Evolutionary conservation across 306 rosid species (phyloP).

Genomic region (Pterocarpus macrocarpus): DNA sequence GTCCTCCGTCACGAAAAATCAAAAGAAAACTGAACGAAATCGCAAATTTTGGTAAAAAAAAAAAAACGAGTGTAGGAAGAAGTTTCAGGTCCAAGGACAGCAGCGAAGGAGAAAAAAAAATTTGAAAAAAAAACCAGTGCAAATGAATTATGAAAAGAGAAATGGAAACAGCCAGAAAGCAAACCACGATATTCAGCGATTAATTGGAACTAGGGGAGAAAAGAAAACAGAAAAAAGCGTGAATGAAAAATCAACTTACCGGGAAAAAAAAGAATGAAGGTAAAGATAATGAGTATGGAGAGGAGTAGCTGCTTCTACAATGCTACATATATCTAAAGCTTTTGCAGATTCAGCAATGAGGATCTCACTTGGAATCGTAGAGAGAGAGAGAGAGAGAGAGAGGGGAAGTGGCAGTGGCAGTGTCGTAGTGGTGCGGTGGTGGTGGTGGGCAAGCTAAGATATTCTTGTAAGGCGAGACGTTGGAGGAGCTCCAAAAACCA

Average conservation of each 20-base stretch:
- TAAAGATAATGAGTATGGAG: not conserved
- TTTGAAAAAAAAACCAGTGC: not conserved
- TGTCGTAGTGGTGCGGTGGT: conserved; percentile 47
- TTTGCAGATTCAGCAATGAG: conserved; percentile 50
- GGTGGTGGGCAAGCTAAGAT: conserved; percentile 46
- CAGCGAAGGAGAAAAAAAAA: not conserved
- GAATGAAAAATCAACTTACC: conserved; percentile 59
- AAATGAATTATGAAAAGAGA: not conserved
- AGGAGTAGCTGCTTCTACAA: conserved; percentile 28
- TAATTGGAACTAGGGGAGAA: not conserved
- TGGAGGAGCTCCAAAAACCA: conserved; percentile 57
- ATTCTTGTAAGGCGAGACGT: conserved; percentile 58
- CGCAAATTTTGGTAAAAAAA: not conserved
- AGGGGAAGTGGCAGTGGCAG: not conserved
- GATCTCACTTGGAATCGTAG: conserved; percentile 40
- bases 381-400: not conserved
- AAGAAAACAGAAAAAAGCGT: not conserved
- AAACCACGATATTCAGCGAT: not conserved
- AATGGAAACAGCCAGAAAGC: not conserved
- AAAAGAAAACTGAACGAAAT: not conserved
- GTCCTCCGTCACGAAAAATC: not conserved
- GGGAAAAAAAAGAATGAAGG: conserved; percentile 46
- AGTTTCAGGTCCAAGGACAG: not conserved
- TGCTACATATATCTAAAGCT: conserved; percentile 20
- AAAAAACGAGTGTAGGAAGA: not conserved